A percentile compares a stretch with the other conserved stretches of the same genome.
These are phyloP conservation scores for Mucor ambiguus DNA, from an alignment of 371 early-diverging fungal genomes.

Conservation along the genomic window DNA sequence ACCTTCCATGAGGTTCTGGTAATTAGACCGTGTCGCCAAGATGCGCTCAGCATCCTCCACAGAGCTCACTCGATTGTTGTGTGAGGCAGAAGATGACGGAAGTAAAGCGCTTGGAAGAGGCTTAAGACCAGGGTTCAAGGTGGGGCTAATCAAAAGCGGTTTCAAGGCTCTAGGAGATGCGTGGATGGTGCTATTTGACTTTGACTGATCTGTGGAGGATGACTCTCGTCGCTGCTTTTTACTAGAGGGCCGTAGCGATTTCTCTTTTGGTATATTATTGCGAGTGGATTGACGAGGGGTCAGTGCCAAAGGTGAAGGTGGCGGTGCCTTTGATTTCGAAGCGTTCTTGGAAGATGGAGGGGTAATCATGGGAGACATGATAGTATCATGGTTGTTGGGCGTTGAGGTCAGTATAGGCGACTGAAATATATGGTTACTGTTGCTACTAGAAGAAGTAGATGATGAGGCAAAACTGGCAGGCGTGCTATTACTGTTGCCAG, in stretches of 20 bases:
- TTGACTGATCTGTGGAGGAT: conserved; percentile 12
- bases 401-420: conserved; percentile 2
- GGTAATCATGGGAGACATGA: conserved; percentile 5
- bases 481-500: background rate
- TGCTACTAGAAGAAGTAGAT: background rate
- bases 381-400: conserved; percentile 3
- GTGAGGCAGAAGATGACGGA: background rate
- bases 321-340: background rate
- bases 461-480: background rate
- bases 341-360: background rate
- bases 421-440: conserved; percentile 2
- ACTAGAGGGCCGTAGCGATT: background rate
- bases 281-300: conserved; percentile 1
- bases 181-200: conserved; percentile 1
- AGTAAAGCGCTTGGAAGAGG: conserved; percentile 15
- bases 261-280: background rate
- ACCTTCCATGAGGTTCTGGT: conserved; percentile 83
- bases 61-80: conserved; percentile 3
- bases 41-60: conserved; percentile 48
- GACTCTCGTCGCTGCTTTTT: conserved; percentile 33
- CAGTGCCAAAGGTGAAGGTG: conserved; percentile 9
- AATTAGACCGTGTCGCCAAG: conserved; percentile 83
- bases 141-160: conserved; percentile 53
- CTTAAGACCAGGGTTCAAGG: conserved; percentile 25
- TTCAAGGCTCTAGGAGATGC: conserved; percentile 46